phyloP scores from a whole-genome alignment of 2,329 filamentous ascomycete species.

The Knufia fluminis region DNA sequence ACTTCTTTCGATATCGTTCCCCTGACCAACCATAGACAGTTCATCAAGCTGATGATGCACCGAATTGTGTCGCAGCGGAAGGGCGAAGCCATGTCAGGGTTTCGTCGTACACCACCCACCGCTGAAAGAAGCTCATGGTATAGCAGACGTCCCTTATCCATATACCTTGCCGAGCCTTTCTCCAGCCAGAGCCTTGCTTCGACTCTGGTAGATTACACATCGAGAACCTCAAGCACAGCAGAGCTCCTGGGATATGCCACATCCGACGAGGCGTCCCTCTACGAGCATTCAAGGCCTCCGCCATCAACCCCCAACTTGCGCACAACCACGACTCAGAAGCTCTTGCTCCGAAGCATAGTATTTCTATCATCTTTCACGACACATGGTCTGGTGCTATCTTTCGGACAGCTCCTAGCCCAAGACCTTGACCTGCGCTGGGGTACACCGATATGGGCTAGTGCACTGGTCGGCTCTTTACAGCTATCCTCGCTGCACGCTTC shows the following conservation, averaged over 20 bases:
- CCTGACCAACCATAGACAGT: no score
- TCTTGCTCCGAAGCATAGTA: not conserved
- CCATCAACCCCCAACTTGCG: not conserved
- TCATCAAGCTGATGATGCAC: no score
- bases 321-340: not conserved
- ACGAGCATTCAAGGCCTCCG: no score
- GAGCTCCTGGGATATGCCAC: not conserved
- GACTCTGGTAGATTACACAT: not conserved
- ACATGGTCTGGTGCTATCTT: not conserved
- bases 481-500: not conserved
- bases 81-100: not conserved
- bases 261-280: no score
- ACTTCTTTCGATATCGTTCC: no score
- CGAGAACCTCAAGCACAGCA: not conserved
- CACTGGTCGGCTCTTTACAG: not conserved
- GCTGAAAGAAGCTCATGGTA: not conserved
- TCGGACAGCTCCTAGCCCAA: not conserved
- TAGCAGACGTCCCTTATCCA: not conserved
- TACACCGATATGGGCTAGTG: not conserved
- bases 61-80: not conserved
- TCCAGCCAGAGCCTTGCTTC: not conserved
- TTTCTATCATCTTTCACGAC: not conserved
- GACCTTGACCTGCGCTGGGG: not conserved
- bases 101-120: not conserved
- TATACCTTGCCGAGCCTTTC: not conserved